These are phyloP conservation scores for Fusarium humuli DNA, from an alignment of 2,329 filamentous ascomycete species.

Conservation along the genomic window DNA sequence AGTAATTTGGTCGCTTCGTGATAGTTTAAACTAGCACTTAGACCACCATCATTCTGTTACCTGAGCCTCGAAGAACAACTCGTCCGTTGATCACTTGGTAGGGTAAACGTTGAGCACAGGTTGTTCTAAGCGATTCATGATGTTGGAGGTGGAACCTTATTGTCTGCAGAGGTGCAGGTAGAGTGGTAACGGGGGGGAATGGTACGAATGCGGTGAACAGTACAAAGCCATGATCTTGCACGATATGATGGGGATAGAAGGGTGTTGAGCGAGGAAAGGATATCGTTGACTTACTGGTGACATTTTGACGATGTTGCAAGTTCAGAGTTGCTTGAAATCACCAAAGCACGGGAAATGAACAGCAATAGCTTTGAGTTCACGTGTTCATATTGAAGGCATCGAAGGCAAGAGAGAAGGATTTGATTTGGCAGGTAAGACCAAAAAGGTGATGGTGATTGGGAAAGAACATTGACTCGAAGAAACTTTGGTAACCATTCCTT, in stretches of 20 bases:
- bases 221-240: not conserved
- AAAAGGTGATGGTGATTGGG: not conserved
- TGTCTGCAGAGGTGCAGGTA: not conserved
- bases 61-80: not conserved
- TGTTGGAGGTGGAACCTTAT: not conserved
- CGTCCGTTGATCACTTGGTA: not conserved
- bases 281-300: not conserved
- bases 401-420: not conserved
- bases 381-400: not conserved
- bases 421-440: not conserved
- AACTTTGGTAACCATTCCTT: not conserved
- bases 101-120: too few species aligned
- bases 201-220: not conserved
- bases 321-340: not conserved
- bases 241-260: not conserved
- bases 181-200: accelerated
- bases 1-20: not conserved
- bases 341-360: not conserved
- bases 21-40: not conserved
- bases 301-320: not conserved
- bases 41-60: not conserved
- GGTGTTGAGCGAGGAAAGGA: not conserved
- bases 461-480: not conserved
- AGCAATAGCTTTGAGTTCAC: not conserved
- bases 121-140: not conserved